Conservation (phyloP, 2,329 filamentous ascomycete species). For the Pseudogymnoascus sp. region DNA sequence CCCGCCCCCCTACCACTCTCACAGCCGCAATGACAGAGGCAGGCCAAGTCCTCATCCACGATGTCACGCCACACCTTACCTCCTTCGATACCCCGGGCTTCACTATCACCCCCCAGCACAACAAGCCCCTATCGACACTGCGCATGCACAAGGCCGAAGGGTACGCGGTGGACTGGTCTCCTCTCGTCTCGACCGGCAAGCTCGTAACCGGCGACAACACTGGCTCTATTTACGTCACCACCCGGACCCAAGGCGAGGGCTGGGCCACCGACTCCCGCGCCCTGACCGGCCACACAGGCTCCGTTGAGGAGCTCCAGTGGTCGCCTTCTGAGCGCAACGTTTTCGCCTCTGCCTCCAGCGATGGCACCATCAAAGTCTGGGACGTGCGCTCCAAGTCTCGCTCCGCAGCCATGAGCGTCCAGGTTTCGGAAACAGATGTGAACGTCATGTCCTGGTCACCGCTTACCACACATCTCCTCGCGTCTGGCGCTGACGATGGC, state of each 20-base stretch:
- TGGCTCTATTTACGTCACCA: constrained; percentile 82
- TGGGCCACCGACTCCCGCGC: constrained; percentile 81
- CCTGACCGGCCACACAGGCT: constrained; percentile 75
- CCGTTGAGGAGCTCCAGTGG: constrained; percentile 95
- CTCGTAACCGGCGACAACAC: constrained; percentile 87
- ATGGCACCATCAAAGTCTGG: constrained; percentile 94
- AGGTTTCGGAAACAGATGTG: constrained; percentile 76
- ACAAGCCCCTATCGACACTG: constrained; percentile 80
- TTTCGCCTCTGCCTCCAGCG: constrained; percentile 87
- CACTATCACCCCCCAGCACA: constrained; percentile 69
- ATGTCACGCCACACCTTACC: constrained; percentile 79
- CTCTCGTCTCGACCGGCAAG: constrained; percentile 68
- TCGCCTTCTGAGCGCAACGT: constrained; percentile 87
- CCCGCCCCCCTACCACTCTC: constrained; percentile 67
- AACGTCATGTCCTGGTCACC: constrained; percentile 96
- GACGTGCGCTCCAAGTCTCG: constrained; percentile 86
- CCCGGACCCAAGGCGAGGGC: constrained; percentile 75
- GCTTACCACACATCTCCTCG: constrained; percentile 80
- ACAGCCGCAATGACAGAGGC: constrained; percentile 92
- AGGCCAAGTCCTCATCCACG: constrained; percentile 81
- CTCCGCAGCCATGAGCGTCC: constrained; percentile 77
- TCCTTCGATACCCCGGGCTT: constrained; percentile 87
- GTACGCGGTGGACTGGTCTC: constrained; percentile 96
- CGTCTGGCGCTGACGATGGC: constrained; percentile 87
- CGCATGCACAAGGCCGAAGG: constrained; percentile 89